Conservation (phyloP, 306 rosid genomes). For the Lathyrus tuberosus region DNA sequence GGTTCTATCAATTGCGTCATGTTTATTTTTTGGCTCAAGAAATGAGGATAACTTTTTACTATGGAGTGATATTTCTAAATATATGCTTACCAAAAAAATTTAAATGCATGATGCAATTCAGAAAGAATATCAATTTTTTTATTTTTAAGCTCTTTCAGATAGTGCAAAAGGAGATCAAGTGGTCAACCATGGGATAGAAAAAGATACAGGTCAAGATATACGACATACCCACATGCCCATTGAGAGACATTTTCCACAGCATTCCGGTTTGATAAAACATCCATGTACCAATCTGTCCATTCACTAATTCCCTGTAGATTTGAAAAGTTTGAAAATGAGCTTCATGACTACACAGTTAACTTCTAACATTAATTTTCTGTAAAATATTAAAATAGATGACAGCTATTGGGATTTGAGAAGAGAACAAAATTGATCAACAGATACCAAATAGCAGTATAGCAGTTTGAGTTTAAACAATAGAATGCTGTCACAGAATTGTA, state of each 20-base stretch:
- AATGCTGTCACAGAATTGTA: conserved; percentile 32
- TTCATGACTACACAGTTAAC: conserved; percentile 15
- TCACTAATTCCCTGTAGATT: conserved; percentile 71
- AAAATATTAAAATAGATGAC: conserved; percentile 15
- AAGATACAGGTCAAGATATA: conserved; percentile 30
- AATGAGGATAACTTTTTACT: neutral
- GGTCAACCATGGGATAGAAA: neutral
- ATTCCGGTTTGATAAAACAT: conserved; percentile 70
- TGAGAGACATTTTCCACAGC: conserved; percentile 85
- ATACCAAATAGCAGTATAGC: conserved; percentile 18
- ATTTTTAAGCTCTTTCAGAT: conserved; percentile 26
- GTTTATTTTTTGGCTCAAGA: conserved; percentile 19
- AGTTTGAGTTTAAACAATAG: neutral
- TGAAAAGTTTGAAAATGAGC: conserved; percentile 32
- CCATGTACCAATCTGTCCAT: conserved; percentile 80
- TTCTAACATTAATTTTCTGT: conserved; percentile 10
- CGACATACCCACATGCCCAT: conserved; percentile 98
- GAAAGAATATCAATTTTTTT: conserved; percentile 8
- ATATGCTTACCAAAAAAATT: neutral
- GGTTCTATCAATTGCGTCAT: neutral
- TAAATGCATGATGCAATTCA: conserved; percentile 21
- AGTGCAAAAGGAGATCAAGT: neutral
- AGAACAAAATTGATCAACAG: conserved; percentile 21
- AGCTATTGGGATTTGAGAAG: conserved; percentile 22
- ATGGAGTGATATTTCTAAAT: neutral